These are phyloP conservation scores for Coniferiporia sulphurascens DNA, from an alignment of 1,284 basidiomycete genomes.

Conservation along the genomic window DNA sequence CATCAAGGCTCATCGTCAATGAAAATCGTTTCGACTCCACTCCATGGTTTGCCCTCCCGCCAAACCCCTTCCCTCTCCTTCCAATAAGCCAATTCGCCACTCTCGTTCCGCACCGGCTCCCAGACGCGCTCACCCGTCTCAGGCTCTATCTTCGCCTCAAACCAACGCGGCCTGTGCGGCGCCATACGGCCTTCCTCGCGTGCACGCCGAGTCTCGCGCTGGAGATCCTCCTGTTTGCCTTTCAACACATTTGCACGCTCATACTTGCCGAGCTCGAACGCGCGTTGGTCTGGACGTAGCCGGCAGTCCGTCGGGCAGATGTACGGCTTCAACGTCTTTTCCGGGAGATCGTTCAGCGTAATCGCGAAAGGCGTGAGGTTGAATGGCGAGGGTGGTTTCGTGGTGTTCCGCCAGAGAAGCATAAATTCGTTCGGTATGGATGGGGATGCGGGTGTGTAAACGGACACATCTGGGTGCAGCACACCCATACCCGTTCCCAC, in stretches of 20 bases:
- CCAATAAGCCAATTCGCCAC: conserved; percentile 77
- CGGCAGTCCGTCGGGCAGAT: conserved; percentile 93
- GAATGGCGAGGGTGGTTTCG: conserved; percentile 81
- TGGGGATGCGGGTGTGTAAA: conserved; percentile 44
- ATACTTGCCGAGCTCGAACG: conserved; percentile 92
- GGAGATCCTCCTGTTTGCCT: conserved; percentile 81
- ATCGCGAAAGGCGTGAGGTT: conserved; percentile 95
- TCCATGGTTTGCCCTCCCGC: conserved; percentile 49
- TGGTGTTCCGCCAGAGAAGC: conserved; percentile 91
- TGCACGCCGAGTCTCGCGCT: conserved; percentile 72
- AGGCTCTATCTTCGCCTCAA: conserved; percentile 66
- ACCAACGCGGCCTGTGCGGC: conserved; percentile 83
- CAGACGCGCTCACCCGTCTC: conserved; percentile 88
- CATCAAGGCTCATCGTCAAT: conserved; percentile 48
- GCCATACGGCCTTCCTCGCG: conserved; percentile 75
- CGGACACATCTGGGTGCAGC: conserved; percentile 70
- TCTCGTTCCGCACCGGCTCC: conserved; percentile 56
- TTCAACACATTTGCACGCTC: conserved; percentile 90
- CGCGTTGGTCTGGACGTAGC: conserved; percentile 88
- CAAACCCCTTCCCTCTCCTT: conserved; percentile 68
- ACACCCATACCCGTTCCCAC: conserved; percentile 60
- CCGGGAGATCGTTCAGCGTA: conserved; percentile 81
- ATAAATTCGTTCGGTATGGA: conserved; percentile 60
- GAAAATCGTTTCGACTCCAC: conserved; percentile 76
- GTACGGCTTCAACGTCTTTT: conserved; percentile 63